These are phyloP conservation scores for Botrytis fragariae DNA, from an alignment of 2,329 filamentous ascomycete genomes.

Conservation along the genomic window DNA sequence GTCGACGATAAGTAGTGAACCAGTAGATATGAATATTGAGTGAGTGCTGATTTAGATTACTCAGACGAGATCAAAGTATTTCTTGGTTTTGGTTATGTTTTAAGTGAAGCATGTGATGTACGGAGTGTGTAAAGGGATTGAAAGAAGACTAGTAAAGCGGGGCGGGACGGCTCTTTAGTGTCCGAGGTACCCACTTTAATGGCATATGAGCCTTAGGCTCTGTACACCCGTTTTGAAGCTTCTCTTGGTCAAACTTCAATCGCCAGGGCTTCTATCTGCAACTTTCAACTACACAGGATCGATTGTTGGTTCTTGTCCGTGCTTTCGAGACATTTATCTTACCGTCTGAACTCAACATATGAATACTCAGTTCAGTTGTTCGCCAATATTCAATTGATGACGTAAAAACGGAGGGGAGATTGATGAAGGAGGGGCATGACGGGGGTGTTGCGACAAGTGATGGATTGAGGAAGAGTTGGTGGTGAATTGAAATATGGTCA, in stretches of 20 bases:
- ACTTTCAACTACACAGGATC: not conserved
- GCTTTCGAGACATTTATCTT: too few relatives aligned
- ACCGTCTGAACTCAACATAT: not conserved
- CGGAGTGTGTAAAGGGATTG: not conserved
- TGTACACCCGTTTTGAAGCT: not conserved
- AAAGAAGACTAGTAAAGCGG: not conserved
- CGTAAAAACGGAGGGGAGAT: not conserved
- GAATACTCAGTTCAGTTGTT: not conserved
- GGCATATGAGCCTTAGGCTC: not conserved
- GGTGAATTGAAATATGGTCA: not conserved
- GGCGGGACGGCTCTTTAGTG: conserved; percentile 1
- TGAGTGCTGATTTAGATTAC: not conserved
- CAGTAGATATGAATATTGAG: not conserved
- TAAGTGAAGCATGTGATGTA: conserved; percentile 11
- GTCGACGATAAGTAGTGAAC: not conserved
- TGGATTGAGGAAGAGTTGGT: not conserved
- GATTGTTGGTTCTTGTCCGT: not conserved
- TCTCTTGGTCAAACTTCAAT: not conserved
- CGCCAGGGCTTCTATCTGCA: not conserved
- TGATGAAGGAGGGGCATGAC: not conserved
- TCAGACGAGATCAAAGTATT: not conserved
- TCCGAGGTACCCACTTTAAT: not conserved
- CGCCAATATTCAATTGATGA: not conserved
- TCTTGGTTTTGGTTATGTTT: conserved; percentile 7
- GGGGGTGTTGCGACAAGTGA: not conserved